Percentiles rank a stretch among this genome's conserved stretches.
phyloP scores from a whole-genome alignment of 2,329 filamentous ascomycete genomes.

The Sclerotiophoma versabilis region DNA sequence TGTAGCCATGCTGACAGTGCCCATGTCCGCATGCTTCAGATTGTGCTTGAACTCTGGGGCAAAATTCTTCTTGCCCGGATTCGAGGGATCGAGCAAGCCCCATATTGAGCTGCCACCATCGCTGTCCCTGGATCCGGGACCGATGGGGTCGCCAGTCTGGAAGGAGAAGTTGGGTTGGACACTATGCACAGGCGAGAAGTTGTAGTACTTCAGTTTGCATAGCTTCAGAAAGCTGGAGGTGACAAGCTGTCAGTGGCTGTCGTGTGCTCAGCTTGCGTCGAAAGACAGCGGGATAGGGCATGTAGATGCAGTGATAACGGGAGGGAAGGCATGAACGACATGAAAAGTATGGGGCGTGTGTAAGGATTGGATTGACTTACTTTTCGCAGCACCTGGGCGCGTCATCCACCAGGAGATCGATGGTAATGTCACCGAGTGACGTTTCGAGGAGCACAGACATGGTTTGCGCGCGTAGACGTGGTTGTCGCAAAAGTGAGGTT shows the following conservation, averaged over 20 bases:
- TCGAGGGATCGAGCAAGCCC: conserved; percentile 73
- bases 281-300: conserved; percentile 35
- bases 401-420: conserved; percentile 88
- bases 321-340: conserved; percentile 24
- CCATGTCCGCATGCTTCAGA: conserved; percentile 85
- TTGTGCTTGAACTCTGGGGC: conserved; percentile 84
- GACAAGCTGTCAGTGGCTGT: conserved; percentile 59
- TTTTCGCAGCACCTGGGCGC: conserved; percentile 94
- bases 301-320: conserved; percentile 29
- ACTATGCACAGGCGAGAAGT: conserved; percentile 90
- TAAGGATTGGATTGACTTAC: conserved; percentile 62
- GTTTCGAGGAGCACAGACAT: conserved; percentile 98
- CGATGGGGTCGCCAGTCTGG: conserved; percentile 93
- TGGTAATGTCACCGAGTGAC: conserved; percentile 89
- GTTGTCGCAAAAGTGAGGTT: conserved; percentile 19
- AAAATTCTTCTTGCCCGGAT: conserved; percentile 75
- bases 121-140: conserved; percentile 81
- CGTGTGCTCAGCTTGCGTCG: conserved; percentile 60
- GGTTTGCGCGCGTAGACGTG: conserved; percentile 15
- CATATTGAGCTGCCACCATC: conserved; percentile 95
- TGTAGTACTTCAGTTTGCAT: conserved; percentile 99
- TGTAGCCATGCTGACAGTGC: conserved; percentile 98
- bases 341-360: conserved; percentile 17
- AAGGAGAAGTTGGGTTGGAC: conserved; percentile 96
- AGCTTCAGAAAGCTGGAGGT: conserved; percentile 87